Evolutionary conservation across 2,329 filamentous ascomycete species (phyloP), one percentile per base, ranked within the genome.

Genomic region (Talaromyces piceae): DNA sequence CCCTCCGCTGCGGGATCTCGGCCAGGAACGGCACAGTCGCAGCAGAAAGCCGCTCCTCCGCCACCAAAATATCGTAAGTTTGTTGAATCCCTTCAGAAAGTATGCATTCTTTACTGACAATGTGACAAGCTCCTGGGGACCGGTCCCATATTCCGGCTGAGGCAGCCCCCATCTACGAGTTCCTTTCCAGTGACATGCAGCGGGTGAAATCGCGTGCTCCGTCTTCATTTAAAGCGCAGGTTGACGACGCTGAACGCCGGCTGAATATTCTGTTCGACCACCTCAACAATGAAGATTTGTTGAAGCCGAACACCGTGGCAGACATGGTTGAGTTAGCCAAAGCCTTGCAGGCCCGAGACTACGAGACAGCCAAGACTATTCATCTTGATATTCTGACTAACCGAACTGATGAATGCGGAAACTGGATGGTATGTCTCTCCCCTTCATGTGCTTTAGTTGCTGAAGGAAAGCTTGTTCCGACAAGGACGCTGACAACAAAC

Each of bases 231-330:
- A 85, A 88, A 56, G 79, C 84, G 12, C 91, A 97, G 67, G 90
- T 98, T 18, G 87, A 89, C 61, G 93, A 97, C 66, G 93, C 91
- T 2, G 88, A 95, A 67, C 95, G 95, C 73, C 84, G 93, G 25
- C 78, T 98, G 53, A 88, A 87, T 61, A 84, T 96, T 46, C 76
- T 98, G n/a, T 97, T 96, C 67, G 91, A 98, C 65, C 90, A 96
- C 68, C 77, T 98, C 44, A 98, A 97, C 77, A 97, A 97, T 59
- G 87, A 91, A 63, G 91, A 97, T 63, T 76, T 96, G 37, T 77
- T 97, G 50, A 87, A 86, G 72, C 81, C 87, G 1, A 84, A 87
- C 62, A 96, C 75, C 5, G 56, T 77, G 23, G 65, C 68, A 37
- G 72, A 72, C 51, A 73, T 78, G 66, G 65, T 65, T 8, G 66